phyloP scores from a whole-genome alignment of 2,329 filamentous ascomycete genomes.

The Aspergillus luchuensis region DNA sequence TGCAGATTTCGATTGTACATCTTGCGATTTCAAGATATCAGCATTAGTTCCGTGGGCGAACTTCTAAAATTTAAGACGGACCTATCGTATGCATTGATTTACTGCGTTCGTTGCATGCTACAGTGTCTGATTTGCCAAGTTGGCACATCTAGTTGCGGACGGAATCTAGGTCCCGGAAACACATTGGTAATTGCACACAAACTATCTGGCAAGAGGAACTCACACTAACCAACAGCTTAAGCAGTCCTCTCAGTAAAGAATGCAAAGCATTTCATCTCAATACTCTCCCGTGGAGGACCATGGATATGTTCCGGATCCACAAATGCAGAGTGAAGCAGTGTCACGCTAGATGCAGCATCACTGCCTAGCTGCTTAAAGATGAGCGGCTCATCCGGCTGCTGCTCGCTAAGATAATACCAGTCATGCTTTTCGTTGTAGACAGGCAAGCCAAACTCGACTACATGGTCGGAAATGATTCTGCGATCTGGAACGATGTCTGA shows the following conservation, averaged over 20 bases:
- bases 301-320: neutral
- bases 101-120: too few relatives aligned
- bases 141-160: too few relatives aligned
- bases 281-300: neutral
- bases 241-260: neutral
- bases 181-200: neutral
- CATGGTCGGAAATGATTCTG: neutral
- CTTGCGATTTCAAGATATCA: too few relatives aligned
- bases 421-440: neutral
- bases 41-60: too few relatives aligned
- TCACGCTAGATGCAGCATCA: neutral
- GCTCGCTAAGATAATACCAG: neutral
- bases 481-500: neutral
- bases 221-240: neutral
- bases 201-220: neutral
- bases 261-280: neutral
- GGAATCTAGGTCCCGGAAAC: too few relatives aligned
- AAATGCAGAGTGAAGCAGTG: neutral
- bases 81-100: too few relatives aligned
- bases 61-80: too few relatives aligned
- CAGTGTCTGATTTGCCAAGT: too few relatives aligned
- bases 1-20: neutral
- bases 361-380: neutral
- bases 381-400: neutral
- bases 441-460: neutral